Conservation (phyloP, 768 basidiomycete genomes). For the Termitomyces sp. region DNA sequence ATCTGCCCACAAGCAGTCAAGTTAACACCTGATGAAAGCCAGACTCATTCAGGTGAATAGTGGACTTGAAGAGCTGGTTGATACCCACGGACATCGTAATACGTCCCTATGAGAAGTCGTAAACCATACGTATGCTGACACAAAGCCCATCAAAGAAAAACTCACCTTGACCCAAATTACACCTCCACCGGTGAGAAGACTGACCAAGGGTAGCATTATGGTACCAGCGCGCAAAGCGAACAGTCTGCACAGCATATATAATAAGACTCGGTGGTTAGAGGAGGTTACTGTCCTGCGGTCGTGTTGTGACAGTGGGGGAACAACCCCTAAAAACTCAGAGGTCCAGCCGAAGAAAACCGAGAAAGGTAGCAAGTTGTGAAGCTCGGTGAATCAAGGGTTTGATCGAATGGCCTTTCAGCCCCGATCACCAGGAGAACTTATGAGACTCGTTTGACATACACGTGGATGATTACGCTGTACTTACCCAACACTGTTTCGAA, state of each 20-base stretch:
- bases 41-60: neutral
- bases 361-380: neutral
- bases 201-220: neutral
- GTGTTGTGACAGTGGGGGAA: neutral
- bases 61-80: neutral
- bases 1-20: conserved; percentile 15
- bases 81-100: conserved; percentile 1
- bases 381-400: neutral
- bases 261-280: neutral
- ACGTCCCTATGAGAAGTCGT: neutral
- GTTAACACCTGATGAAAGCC: neutral
- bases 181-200: neutral
- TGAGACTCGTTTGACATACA: no score
- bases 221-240: neutral
- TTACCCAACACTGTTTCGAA: neutral
- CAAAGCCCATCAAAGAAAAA: neutral
- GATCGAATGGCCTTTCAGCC: neutral
- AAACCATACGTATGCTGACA: neutral
- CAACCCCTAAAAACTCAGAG: neutral
- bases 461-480: neutral
- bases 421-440: neutral
- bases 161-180: neutral
- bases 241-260: neutral
- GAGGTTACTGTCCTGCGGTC: neutral
- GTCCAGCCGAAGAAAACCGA: neutral